A percentile compares a stretch with the other conserved stretches of the same genome.
phyloP scores from a whole-genome alignment of 2,329 filamentous ascomycete genomes.

The Tricladium varicosporioides region DNA sequence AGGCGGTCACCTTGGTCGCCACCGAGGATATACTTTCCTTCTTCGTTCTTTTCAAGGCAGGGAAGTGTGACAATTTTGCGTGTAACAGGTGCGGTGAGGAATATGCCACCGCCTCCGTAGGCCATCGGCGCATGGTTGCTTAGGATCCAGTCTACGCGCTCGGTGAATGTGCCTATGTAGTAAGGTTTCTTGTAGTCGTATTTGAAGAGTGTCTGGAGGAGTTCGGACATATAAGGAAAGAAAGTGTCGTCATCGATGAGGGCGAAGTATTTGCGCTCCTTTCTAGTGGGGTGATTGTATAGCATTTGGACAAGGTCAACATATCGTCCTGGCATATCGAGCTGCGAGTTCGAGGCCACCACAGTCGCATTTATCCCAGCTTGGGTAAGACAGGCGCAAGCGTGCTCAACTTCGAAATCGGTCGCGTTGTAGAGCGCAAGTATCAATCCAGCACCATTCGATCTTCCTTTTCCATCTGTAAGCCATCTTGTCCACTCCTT shows the following conservation, averaged over 20 bases:
- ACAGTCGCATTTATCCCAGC: conserved; percentile 57
- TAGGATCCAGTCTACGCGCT: conserved; percentile 32
- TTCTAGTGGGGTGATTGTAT: conserved; percentile 45
- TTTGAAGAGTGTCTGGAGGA: conserved; percentile 34
- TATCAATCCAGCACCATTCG: conserved; percentile 56
- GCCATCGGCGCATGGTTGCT: conserved; percentile 28
- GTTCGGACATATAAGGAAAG: conserved; percentile 29
- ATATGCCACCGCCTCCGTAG: conserved; percentile 34
- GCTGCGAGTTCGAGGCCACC: conserved; percentile 49
- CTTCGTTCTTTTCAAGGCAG: conserved; percentile 26
- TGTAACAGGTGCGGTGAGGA: conserved; percentile 28
- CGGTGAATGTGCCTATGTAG: conserved; percentile 34
- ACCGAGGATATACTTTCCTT: conserved; percentile 22
- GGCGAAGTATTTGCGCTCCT: conserved; percentile 28
- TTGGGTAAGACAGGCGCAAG: conserved; percentile 43
- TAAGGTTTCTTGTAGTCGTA: conserved; percentile 29
- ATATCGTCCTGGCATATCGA: conserved; percentile 60
- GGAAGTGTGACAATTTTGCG: conserved; percentile 20
- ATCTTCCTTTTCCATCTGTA: conserved; percentile 52
- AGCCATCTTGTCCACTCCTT: conserved; percentile 61
- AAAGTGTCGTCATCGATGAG: conserved; percentile 36
- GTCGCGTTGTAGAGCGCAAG: conserved; percentile 52
- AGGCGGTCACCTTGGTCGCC: conserved; percentile 33
- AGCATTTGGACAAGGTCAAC: conserved; percentile 53
- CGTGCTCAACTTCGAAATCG: conserved; percentile 48